Percentiles rank a stretch among this genome's conserved stretches.
phyloP scores from a whole-genome alignment of 768 basidiomycete genomes.

The Suillus tomentosus region DNA sequence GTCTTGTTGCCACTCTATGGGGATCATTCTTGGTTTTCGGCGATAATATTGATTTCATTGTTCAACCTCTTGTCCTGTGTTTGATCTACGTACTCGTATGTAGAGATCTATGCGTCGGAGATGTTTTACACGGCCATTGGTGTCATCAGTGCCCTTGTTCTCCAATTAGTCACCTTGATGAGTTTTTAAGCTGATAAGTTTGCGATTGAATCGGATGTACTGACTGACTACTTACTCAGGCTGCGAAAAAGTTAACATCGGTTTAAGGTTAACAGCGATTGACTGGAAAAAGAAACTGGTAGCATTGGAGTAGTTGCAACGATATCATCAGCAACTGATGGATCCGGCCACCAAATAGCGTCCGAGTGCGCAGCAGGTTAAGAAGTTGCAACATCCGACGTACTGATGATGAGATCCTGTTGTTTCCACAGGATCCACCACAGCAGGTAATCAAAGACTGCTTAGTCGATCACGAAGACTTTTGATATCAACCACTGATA shows the following conservation, averaged over 20 bases:
- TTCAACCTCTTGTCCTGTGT: constrained; percentile 1
- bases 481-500: too few species aligned
- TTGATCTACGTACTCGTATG: background rate
- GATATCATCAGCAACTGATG: too few species aligned
- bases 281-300: too few species aligned
- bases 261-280: too few species aligned
- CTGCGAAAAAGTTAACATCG: too few species aligned
- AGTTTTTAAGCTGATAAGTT: too few species aligned
- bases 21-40: background rate
- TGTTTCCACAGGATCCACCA: constrained; percentile 62
- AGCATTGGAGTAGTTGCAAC: too few species aligned
- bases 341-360: too few species aligned
- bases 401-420: constrained; percentile 6
- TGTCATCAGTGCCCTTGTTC: background rate
- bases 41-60: background rate
- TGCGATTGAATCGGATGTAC: too few species aligned
- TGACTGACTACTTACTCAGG: too few species aligned
- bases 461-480: background rate
- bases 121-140: background rate
- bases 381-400: background rate
- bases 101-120: background rate
- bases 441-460: constrained; percentile 70
- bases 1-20: constrained; percentile 2
- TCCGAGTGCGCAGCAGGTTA: too few species aligned
- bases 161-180: too few species aligned